A percentile compares a stretch with the other conserved stretches of the same genome.
Conservation (phyloP, 2,329 filamentous ascomycete species). For the Amylocarpus encephaloides region DNA sequence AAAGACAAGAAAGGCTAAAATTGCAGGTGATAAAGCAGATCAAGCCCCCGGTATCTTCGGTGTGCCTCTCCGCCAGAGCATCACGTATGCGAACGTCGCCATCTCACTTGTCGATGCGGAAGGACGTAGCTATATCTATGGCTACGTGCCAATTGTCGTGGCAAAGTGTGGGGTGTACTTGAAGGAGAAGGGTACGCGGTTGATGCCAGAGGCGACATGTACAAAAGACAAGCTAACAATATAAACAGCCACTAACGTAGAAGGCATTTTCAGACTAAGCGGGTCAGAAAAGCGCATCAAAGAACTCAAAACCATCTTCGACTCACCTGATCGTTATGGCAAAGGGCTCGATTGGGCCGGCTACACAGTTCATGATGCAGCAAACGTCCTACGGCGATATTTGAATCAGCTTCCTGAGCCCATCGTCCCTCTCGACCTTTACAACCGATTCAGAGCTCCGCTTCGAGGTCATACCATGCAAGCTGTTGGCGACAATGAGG, state of each 20-base stretch:
- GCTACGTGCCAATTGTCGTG: constrained; percentile 96
- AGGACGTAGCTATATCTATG: constrained; percentile 94
- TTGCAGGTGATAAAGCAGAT: constrained; percentile 20
- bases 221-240: constrained; percentile 8
- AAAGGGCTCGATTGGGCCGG: constrained; percentile 96
- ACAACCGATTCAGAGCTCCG: constrained; percentile 84
- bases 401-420: constrained; percentile 95
- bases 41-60: constrained; percentile 78
- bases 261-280: constrained; percentile 93
- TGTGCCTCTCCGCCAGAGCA: constrained; percentile 86
- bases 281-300: constrained; percentile 98
- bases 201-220: background rate
- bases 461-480: constrained; percentile 62
- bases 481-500: constrained; percentile 62
- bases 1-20: constrained; percentile 14
- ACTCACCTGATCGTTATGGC: constrained; percentile 90
- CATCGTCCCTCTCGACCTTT: constrained; percentile 89
- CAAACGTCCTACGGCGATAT: constrained; percentile 91
- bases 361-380: constrained; percentile 96
- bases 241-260: constrained; percentile 76
- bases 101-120: constrained; percentile 92
- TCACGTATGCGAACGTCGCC: constrained; percentile 95
- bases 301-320: constrained; percentile 84
- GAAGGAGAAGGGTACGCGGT: constrained; percentile 83
- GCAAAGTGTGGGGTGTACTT: constrained; percentile 96